These are phyloP conservation scores for Amanita inopinata DNA, from an alignment of 768 basidiomycete genomes.

Conservation along the genomic window DNA sequence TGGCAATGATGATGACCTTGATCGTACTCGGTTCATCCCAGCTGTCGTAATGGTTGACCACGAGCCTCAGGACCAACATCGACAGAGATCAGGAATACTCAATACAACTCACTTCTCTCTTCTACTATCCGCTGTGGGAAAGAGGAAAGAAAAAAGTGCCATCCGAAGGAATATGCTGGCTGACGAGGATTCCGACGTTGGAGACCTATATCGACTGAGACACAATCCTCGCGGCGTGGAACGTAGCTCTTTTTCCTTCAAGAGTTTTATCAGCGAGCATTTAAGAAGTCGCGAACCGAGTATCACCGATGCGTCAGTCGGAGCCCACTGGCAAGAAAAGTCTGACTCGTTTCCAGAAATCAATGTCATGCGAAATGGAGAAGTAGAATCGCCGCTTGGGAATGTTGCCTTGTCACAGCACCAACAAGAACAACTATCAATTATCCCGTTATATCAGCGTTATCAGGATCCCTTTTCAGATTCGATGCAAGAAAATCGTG, in stretches of 20 bases:
- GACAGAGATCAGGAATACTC: slow-evolving; percentile 10
- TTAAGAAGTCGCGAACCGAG: slow-evolving; percentile 32
- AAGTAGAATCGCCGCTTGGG: slow-evolving; percentile 19
- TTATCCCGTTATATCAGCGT: neutral
- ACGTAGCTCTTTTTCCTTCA: slow-evolving; percentile 47
- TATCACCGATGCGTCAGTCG: slow-evolving; percentile 18
- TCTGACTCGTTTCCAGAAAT: slow-evolving; percentile 43
- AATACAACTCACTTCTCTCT: neutral
- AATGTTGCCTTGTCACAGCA: neutral
- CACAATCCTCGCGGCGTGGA: slow-evolving; percentile 31
- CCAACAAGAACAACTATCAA: neutral
- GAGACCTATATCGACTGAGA: slow-evolving; percentile 26
- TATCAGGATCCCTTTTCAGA: too few relatives aligned
- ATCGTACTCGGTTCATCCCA: slow-evolving; percentile 27
- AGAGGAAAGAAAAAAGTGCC: neutral
- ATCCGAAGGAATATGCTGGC: slow-evolving; percentile 61
- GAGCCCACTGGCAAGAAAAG: slow-evolving; percentile 33
- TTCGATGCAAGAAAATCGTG: too few relatives aligned
- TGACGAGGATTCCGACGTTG: slow-evolving; percentile 59
- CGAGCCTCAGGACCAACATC: slow-evolving; percentile 8
- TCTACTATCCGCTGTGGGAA: neutral
- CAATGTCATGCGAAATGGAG: slow-evolving; percentile 25
- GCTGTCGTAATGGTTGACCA: slow-evolving; percentile 18
- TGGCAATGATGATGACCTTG: slow-evolving; percentile 23
- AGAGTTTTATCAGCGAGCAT: slow-evolving; percentile 31